phyloP scores from a whole-genome alignment of 768 basidiomycete genomes.

The Suillus plorans region DNA sequence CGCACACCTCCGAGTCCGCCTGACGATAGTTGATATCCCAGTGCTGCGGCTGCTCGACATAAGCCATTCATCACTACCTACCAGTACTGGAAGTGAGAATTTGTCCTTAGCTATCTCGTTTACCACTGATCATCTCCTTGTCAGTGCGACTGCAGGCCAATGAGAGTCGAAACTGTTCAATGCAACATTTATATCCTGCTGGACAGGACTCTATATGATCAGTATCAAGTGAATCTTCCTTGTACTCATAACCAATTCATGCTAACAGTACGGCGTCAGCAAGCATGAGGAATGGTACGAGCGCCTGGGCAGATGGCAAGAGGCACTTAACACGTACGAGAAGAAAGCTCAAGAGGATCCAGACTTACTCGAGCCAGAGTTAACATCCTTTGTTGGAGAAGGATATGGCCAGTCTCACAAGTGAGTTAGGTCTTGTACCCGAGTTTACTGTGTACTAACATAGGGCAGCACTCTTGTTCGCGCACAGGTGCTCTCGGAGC shows the following conservation, averaged over 20 bases:
- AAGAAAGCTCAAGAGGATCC: slow-evolving; percentile 76
- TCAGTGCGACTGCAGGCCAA: no score
- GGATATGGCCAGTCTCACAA: slow-evolving; percentile 97
- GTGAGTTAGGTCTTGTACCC: slow-evolving; percentile 45
- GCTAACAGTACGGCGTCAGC: slow-evolving; percentile 74
- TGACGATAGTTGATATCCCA: no score
- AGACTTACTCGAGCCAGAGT: slow-evolving; percentile 86
- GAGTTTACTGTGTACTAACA: slow-evolving; percentile 15
- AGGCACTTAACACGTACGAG: slow-evolving; percentile 85
- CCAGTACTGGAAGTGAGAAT: no score
- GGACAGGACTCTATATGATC: slow-evolving; percentile 89
- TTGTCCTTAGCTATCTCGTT: no score
- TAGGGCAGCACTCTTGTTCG: slow-evolving; percentile 83
- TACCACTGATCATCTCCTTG: no score
- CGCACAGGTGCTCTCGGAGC: slow-evolving; percentile 96
- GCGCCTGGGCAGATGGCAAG: slow-evolving; percentile 93
- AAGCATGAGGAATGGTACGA: slow-evolving; percentile 99
- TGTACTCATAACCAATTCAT: not conserved
- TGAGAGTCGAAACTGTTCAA: slow-evolving; percentile 71
- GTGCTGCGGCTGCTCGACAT: no score
- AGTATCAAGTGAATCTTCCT: slow-evolving; percentile 73
- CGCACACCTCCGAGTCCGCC: no score
- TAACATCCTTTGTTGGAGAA: slow-evolving; percentile 90
- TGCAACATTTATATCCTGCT: slow-evolving; percentile 96
- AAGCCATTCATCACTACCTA: no score